Percentiles rank a stretch among this genome's conserved stretches.
Evolutionary conservation across 1,284 basidiomycete genomes (phyloP).

Genomic region (Leucocoprinus gongylophorus): DNA sequence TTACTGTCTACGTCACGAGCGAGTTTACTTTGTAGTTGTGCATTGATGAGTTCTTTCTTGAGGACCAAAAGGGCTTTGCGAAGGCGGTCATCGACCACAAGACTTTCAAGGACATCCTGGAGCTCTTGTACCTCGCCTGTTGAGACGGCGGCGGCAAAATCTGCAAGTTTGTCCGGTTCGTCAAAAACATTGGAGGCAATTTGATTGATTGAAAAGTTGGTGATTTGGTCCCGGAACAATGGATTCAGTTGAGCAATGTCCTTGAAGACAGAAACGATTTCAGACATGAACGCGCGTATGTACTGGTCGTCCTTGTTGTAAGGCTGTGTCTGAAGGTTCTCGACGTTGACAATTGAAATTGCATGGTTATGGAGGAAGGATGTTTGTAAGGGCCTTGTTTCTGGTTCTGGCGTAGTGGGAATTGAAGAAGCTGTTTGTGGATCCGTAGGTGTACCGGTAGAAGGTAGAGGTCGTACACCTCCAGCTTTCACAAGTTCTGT

Average conservation of each 20-base stretch:
- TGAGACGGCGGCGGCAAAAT: conserved; percentile 96
- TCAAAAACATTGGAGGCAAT: conserved; percentile 97
- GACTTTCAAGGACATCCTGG: conserved; percentile 89
- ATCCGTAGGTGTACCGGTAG: not conserved
- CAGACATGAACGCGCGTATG: conserved; percentile 92
- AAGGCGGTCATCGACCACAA: conserved; percentile 83
- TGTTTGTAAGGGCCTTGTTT: conserved; percentile 49
- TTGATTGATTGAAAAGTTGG: conserved; percentile 94
- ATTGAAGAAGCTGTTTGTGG: not conserved
- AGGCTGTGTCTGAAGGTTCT: conserved; percentile 75
- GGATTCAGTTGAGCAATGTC: conserved; percentile 97
- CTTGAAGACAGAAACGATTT: conserved; percentile 97
- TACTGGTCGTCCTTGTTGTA: conserved; percentile 94
- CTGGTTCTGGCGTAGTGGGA: conserved; percentile 35
- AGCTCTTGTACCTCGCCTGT: conserved; percentile 88
- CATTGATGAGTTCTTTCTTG: conserved; percentile 98
- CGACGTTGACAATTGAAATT: conserved; percentile 88
- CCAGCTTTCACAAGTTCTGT: conserved; percentile 78
- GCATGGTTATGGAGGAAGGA: conserved; percentile 88
- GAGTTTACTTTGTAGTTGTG: conserved; percentile 93
- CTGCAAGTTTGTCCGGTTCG: conserved; percentile 96
- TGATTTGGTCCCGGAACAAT: conserved; percentile 97
- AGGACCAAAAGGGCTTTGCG: conserved; percentile 89
- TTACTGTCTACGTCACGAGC: conserved; percentile 93
- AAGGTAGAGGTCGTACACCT: conserved; percentile 20